phyloP scores from a whole-genome alignment of 2,329 filamentous ascomycete genomes.

The Canariomyces notabilis region DNA sequence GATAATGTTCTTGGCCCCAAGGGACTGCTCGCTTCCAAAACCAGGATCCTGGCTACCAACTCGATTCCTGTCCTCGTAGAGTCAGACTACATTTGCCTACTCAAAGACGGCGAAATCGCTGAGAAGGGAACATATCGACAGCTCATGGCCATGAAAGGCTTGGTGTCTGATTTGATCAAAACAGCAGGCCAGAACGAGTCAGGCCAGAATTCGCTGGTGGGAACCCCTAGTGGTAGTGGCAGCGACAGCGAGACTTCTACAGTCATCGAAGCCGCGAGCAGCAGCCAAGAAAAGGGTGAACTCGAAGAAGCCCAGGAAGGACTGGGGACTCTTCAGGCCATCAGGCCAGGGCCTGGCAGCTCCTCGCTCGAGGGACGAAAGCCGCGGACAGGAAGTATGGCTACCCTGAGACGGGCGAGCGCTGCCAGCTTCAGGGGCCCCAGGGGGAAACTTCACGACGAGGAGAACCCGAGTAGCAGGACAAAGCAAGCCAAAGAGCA shows the following conservation, averaged over 20 bases:
- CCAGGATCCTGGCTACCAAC: constrained; percentile 89
- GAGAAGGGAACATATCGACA: constrained; percentile 90
- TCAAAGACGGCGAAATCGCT: constrained; percentile 76
- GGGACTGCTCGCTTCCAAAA: constrained; percentile 79
- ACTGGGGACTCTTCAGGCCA: constrained; percentile 69
- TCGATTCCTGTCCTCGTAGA: constrained; percentile 86
- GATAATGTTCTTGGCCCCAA: constrained; percentile 85
- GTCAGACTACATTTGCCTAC: constrained; percentile 79
- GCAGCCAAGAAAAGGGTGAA: constrained; percentile 54
- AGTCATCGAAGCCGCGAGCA: constrained; percentile 46
- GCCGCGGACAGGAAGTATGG: constrained; percentile 63
- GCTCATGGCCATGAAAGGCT: constrained; percentile 87
- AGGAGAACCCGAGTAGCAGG: constrained; percentile 70
- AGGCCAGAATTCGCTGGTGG: constrained; percentile 32
- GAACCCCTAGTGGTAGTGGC: constrained; percentile 32
- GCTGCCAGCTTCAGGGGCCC: constrained; percentile 85
- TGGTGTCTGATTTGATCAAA: constrained; percentile 78
- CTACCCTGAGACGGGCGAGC: constrained; percentile 82
- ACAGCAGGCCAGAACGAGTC: constrained; percentile 60
- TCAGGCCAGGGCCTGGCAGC: constrained; percentile 48
- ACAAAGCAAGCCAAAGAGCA: constrained; percentile 85
- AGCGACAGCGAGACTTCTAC: constrained; percentile 55
- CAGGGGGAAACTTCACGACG: constrained; percentile 76
- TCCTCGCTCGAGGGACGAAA: constrained; percentile 40
- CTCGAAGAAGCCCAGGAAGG: constrained; percentile 75